These are phyloP conservation scores for Candida lessepsii DNA, from an alignment of 805 yeast genomes.

Conservation along the genomic window DNA sequence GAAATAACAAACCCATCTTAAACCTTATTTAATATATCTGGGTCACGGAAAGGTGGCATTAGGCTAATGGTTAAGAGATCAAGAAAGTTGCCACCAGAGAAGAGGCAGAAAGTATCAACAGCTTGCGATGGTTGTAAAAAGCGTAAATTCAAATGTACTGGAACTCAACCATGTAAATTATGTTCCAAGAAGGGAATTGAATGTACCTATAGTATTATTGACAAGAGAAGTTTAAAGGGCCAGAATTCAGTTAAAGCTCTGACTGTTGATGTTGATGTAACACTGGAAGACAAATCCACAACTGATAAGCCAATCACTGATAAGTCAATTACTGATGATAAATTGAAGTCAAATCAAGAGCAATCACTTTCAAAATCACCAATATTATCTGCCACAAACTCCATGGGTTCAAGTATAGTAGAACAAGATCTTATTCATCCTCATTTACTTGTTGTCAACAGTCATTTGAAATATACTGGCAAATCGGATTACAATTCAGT, in stretches of 20 bases:
- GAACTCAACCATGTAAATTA: slow-evolving; percentile 21
- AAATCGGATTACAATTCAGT: neutral
- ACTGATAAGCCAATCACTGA: neutral
- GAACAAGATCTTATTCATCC: slow-evolving; percentile 1
- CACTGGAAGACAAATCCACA: neutral
- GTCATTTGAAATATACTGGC: neutral
- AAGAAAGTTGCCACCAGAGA: slow-evolving; percentile 20
- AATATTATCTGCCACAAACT: neutral
- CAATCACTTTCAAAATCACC: slow-evolving; percentile 7
- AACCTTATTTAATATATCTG: neutral
- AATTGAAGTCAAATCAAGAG: neutral
- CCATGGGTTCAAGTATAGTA: neutral
- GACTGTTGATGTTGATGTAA: neutral
- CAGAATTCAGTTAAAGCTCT: slow-evolving; percentile 11
- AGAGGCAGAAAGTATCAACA: slow-evolving; percentile 25
- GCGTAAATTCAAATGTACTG: slow-evolving; percentile 22
- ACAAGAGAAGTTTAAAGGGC: slow-evolving; percentile 22
- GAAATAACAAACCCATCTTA: neutral
- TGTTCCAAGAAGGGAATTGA: slow-evolving; percentile 20
- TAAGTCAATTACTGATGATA: neutral
- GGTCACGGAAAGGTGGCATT: neutral
- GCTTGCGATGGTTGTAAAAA: slow-evolving; percentile 26
- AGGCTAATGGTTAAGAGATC: slow-evolving; percentile 12
- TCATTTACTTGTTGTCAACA: neutral
- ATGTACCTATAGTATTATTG: slow-evolving; percentile 23